These are phyloP conservation scores for Hypoxylon lienhwacheense DNA, from an alignment of 495 filamentous ascomycete genomes.

Conservation along the genomic window DNA sequence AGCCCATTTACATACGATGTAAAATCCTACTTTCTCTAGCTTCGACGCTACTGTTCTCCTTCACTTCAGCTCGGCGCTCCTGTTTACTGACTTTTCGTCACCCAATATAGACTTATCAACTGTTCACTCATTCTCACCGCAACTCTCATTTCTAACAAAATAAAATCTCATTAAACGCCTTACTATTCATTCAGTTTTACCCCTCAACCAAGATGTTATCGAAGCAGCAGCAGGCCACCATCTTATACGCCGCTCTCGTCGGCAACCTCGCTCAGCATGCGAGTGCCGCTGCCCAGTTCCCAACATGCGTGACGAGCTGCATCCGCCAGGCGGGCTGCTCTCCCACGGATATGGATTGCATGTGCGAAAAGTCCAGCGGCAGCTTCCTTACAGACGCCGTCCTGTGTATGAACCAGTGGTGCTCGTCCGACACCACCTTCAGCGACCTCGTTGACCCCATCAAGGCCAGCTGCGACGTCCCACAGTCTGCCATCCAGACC, in stretches of 20 bases:
- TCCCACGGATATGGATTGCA: slow-evolving; percentile 37
- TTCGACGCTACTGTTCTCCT: slow-evolving; percentile 19
- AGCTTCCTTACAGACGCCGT: slow-evolving; percentile 40
- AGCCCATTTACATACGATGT: slow-evolving; percentile 25
- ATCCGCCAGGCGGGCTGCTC: slow-evolving; percentile 41
- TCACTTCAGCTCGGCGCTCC: slow-evolving; percentile 13
- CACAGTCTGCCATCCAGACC: slow-evolving; percentile 28
- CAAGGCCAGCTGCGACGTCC: slow-evolving; percentile 34
- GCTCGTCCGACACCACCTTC: slow-evolving; percentile 34
- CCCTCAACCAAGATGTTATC: slow-evolving; percentile 27
- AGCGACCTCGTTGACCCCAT: slow-evolving; percentile 38
- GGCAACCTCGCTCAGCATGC: slow-evolving; percentile 24
- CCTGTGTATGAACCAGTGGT: slow-evolving; percentile 43
- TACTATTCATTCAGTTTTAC: neutral
- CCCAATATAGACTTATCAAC: slow-evolving; percentile 8
- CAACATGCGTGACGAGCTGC: slow-evolving; percentile 41
- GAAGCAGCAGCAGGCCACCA: slow-evolving; percentile 27
- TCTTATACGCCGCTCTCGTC: slow-evolving; percentile 33
- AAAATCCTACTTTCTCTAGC: slow-evolving; percentile 21
- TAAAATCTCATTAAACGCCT: slow-evolving; percentile 1
- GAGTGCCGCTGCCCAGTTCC: slow-evolving; percentile 25
- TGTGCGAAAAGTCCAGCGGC: slow-evolving; percentile 40
- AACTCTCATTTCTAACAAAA: slow-evolving; percentile 9
- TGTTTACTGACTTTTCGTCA: too few species aligned
- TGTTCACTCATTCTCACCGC: slow-evolving; percentile 15